Conservation (phyloP, 192 early-diverging fungal species). For the Entrophospora sp. region DNA sequence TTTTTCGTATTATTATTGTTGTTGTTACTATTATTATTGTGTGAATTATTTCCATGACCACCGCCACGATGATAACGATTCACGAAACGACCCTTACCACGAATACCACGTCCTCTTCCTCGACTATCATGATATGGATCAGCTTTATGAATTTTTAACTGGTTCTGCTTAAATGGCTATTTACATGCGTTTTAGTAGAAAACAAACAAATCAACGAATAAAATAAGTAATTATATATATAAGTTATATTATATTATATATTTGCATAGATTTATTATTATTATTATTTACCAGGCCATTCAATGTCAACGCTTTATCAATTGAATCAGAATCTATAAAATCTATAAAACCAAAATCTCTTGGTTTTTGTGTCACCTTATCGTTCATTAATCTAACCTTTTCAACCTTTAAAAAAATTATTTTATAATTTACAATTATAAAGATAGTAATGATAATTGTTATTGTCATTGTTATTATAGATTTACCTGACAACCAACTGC, state of each 20-base stretch:
- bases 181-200: too few species aligned
- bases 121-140: background rate
- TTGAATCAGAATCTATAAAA: background rate
- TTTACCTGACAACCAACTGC: background rate
- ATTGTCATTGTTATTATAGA: too few species aligned
- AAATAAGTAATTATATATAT: background rate
- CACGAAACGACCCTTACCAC: too few species aligned
- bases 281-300: constrained; percentile 15
- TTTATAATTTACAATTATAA: background rate
- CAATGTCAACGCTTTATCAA: background rate
- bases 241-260: too few species aligned
- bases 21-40: background rate
- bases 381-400: background rate
- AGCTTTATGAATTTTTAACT: background rate
- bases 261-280: background rate
- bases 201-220: background rate
- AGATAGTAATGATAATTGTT: background rate
- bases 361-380: background rate
- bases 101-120: background rate
- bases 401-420: background rate
- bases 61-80: background rate
- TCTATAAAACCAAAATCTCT: constrained; percentile 8
- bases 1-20: too few species aligned
- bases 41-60: constrained; percentile 5
- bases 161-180: background rate